A percentile compares a stretch with the other conserved stretches of the same genome.
Evolutionary conservation across 2,329 filamentous ascomycete genomes (phyloP).

Genomic region (Alternaria ventricosa): DNA sequence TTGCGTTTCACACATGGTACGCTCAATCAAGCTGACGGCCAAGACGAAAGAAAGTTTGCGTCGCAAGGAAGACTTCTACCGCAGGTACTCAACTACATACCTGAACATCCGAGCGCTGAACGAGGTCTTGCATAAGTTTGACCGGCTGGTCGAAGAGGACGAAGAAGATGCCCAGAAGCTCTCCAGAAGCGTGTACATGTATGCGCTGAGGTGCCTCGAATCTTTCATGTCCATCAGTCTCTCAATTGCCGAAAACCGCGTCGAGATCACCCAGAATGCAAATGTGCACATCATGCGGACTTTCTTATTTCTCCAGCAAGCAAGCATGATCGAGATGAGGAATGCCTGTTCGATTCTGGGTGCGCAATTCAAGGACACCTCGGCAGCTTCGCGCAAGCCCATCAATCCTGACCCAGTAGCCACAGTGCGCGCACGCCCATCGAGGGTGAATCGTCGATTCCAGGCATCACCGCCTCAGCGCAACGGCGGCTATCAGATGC

Average conservation of each 20-base stretch:
- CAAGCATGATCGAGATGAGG: conserved; percentile 64
- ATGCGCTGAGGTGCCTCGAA: conserved; percentile 44
- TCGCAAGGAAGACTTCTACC: conserved; percentile 55
- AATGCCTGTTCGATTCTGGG: conserved; percentile 64
- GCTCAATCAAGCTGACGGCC: conserved; percentile 43
- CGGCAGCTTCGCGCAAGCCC: conserved; percentile 28
- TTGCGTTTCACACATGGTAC: conserved; percentile 45
- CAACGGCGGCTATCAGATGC: conserved; percentile 39
- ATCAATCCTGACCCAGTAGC: conserved; percentile 28
- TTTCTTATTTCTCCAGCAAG: conserved; percentile 65
- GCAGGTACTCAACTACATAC: conserved; percentile 63
- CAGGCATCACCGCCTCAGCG: conserved; percentile 44
- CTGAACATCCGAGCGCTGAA: conserved; percentile 64
- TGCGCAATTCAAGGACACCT: conserved; percentile 42
- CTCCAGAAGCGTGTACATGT: conserved; percentile 43
- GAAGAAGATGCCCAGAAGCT: conserved; percentile 53
- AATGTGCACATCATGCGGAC: conserved; percentile 65
- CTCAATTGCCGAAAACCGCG: conserved; percentile 46
- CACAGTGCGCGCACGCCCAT: conserved; percentile 39
- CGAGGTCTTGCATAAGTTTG: conserved; percentile 59
- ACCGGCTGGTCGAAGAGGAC: conserved; percentile 58
- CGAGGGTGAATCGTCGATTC: conserved; percentile 36
- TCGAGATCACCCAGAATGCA: conserved; percentile 60
- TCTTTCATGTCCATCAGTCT: conserved; percentile 46
- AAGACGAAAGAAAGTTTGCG: conserved; percentile 53